Evolutionary conservation across 306 rosid species (phyloP).

Genomic region (Mimosa bimucronata): DNA sequence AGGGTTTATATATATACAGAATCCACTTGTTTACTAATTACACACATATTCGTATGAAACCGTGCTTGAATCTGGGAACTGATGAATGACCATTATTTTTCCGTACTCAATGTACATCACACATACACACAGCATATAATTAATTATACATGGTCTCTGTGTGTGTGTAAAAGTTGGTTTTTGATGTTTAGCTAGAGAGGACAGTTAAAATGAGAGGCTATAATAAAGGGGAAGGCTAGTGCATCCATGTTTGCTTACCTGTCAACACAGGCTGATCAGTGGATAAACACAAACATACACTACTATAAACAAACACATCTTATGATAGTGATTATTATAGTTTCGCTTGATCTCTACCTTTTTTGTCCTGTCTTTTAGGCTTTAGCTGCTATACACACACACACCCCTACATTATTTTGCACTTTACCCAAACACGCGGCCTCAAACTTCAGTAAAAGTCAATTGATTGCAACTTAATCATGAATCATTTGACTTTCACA

Average conservation of each 20-base stretch:
- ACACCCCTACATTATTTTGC: background rate
- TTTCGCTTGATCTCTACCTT: background rate
- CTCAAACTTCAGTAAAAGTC: background rate
- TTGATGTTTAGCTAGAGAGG: background rate
- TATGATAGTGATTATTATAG: background rate
- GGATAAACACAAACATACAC: background rate
- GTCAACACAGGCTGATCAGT: background rate
- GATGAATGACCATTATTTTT: background rate
- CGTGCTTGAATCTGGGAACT: background rate
- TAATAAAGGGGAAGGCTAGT: background rate
- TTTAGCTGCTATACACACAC: background rate
- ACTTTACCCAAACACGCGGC: background rate
- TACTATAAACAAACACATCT: background rate
- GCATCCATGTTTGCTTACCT: background rate
- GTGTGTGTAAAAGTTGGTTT: background rate
- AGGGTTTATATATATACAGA: background rate
- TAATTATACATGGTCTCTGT: background rate
- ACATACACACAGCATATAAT: too few species aligned
- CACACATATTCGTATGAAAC: background rate
- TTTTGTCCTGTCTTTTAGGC: background rate
- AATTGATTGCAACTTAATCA: background rate
- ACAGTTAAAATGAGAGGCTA: background rate
- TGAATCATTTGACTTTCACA: conserved; percentile 14
- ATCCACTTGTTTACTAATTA: too few species aligned
- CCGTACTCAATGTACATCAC: background rate